Conservation (phyloP, 108 stramenopile species). For the Cyclotella kingstonii region DNA sequence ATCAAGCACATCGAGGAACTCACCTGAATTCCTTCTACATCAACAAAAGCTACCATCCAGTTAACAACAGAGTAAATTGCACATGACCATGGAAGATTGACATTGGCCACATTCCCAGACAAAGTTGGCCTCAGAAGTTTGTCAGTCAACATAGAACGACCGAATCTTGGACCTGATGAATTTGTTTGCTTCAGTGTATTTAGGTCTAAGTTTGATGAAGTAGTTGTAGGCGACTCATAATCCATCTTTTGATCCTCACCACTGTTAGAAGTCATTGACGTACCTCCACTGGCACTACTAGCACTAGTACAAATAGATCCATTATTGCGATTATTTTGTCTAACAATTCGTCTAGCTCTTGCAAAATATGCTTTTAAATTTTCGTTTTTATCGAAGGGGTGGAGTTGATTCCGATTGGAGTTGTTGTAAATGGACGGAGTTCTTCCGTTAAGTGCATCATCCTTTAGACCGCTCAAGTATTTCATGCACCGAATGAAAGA, state of each 20-base stretch:
- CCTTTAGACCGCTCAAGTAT: constrained; percentile 68
- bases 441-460: constrained; percentile 60
- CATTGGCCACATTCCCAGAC: constrained; percentile 52
- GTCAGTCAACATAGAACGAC: constrained; percentile 67
- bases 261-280: constrained; percentile 21
- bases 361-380: constrained; percentile 44
- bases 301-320: constrained; percentile 18
- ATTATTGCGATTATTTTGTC: constrained; percentile 13
- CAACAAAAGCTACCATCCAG: constrained; percentile 84
- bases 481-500: constrained; percentile 77
- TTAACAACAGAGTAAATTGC: constrained; percentile 87
- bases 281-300: constrained; percentile 10
- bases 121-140: constrained; percentile 62
- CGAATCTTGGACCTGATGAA: constrained; percentile 38
- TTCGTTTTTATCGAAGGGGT: constrained; percentile 32
- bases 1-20: constrained; percentile 1
- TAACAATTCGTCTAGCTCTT: constrained; percentile 26
- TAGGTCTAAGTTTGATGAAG: neutral
- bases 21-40: constrained; percentile 83
- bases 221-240: constrained; percentile 7
- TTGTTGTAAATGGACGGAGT: constrained; percentile 37
- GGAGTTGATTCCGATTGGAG: constrained; percentile 37
- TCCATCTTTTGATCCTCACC: constrained; percentile 18
- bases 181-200: neutral
- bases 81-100: constrained; percentile 79